phyloP scores from a whole-genome alignment of 306 rosid genomes.

The Castanea crenata region DNA sequence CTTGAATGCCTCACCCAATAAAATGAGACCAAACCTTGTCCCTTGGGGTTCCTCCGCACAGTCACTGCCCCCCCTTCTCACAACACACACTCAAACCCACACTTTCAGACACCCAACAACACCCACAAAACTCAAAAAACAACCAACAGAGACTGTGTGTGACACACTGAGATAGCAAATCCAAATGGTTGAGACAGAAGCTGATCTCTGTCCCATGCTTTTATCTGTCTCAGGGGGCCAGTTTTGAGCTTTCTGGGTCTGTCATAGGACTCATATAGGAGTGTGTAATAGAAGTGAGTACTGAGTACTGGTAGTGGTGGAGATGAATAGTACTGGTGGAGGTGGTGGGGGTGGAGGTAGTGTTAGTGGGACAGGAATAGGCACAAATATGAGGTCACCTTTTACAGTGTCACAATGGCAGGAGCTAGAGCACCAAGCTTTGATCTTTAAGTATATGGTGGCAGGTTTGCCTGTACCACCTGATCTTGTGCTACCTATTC shows the following conservation, averaged over 20 bases:
- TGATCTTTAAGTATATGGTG: slow-evolving; percentile 80
- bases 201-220: slow-evolving; percentile 32
- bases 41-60: slow-evolving; percentile 23
- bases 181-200: slow-evolving; percentile 27
- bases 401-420: slow-evolving; percentile 90
- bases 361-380: slow-evolving; percentile 34
- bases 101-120: slow-evolving; percentile 12
- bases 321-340: slow-evolving; percentile 8
- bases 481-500: slow-evolving; percentile 79
- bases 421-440: slow-evolving; percentile 87
- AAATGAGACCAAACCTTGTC: slow-evolving; percentile 22
- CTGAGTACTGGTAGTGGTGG: not conserved
- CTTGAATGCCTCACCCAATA: slow-evolving; percentile 8
- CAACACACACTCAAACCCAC: slow-evolving; percentile 24
- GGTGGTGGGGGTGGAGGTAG: slow-evolving; percentile 24
- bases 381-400: slow-evolving; percentile 52
- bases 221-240: slow-evolving; percentile 21
- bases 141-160: slow-evolving; percentile 1
- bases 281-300: no score
- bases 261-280: not conserved
- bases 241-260: slow-evolving; percentile 30
- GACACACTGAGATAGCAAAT: slow-evolving; percentile 16
- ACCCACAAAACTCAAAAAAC: slow-evolving; percentile 5
- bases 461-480: slow-evolving; percentile 84
- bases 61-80: slow-evolving; percentile 34